Conservation (phyloP, 257 asterid species). For the Ilex aquifolium region DNA sequence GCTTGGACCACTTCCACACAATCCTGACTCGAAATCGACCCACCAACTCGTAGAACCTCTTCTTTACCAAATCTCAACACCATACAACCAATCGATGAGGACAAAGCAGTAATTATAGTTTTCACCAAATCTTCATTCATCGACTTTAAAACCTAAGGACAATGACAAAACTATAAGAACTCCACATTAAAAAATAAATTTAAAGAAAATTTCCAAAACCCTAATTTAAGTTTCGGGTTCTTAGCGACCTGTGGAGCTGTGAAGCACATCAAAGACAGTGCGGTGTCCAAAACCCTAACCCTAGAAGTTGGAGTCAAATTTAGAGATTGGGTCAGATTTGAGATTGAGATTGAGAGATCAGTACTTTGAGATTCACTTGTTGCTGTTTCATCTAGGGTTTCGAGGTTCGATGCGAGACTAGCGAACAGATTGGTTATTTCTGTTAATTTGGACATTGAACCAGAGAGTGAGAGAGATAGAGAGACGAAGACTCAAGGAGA, state of each 20-base stretch:
- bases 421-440: constrained; percentile 51
- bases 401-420: constrained; percentile 52
- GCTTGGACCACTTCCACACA: constrained; percentile 32
- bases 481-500: not conserved
- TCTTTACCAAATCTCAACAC: constrained; percentile 25
- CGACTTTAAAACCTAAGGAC: constrained; percentile 51
- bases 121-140: constrained; percentile 39
- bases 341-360: constrained; percentile 33
- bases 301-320: constrained; percentile 45
- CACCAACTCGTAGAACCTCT: constrained; percentile 48
- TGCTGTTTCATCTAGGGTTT: constrained; percentile 20
- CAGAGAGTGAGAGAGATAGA: no score
- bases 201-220: not conserved
- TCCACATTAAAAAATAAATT: not conserved
- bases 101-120: constrained; percentile 47
- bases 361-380: constrained; percentile 16
- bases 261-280: constrained; percentile 76
- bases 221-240: no score
- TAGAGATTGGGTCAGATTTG: constrained; percentile 55
- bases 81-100: constrained; percentile 52
- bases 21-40: constrained; percentile 36
- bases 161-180: not conserved
- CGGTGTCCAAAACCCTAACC: constrained; percentile 50
- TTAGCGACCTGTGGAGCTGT: constrained; percentile 56
- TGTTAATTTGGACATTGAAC: constrained; percentile 30